phyloP scores from a whole-genome alignment of 2,329 filamentous ascomycete species.

The Calycina herbarum region DNA sequence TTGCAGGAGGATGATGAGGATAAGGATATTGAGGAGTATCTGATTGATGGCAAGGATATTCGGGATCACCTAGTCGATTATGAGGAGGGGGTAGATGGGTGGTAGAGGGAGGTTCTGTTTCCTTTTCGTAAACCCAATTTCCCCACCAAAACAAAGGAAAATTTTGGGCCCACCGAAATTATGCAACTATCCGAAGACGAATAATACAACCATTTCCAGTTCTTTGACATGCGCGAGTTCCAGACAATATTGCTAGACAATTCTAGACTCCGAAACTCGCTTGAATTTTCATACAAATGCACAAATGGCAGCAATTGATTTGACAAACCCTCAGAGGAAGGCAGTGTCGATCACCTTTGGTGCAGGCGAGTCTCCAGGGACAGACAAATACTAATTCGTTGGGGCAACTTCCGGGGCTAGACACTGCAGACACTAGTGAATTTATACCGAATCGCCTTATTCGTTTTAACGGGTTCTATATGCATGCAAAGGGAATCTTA shows the following conservation, averaged over 20 bases:
- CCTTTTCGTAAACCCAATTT: too few species aligned
- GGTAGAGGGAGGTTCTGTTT: conserved; percentile 19
- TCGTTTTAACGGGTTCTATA: background rate
- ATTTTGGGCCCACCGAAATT: background rate
- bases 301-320: background rate
- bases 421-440: background rate
- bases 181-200: background rate
- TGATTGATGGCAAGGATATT: conserved; percentile 62
- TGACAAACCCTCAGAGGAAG: background rate
- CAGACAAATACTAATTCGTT: background rate
- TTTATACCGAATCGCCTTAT: background rate
- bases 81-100: conserved; percentile 29
- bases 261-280: background rate
- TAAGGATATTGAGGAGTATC: conserved; percentile 72
- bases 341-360: background rate
- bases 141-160: background rate
- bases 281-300: background rate
- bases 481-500: background rate
- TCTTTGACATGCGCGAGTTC: background rate
- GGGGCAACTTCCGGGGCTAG: background rate
- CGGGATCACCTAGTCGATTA: conserved; percentile 66
- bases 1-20: conserved; percentile 67
- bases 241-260: background rate
- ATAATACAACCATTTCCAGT: background rate
- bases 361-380: background rate